phyloP scores from a whole-genome alignment of 1,139 yeast species.

The Petasospora rhodanensis region DNA sequence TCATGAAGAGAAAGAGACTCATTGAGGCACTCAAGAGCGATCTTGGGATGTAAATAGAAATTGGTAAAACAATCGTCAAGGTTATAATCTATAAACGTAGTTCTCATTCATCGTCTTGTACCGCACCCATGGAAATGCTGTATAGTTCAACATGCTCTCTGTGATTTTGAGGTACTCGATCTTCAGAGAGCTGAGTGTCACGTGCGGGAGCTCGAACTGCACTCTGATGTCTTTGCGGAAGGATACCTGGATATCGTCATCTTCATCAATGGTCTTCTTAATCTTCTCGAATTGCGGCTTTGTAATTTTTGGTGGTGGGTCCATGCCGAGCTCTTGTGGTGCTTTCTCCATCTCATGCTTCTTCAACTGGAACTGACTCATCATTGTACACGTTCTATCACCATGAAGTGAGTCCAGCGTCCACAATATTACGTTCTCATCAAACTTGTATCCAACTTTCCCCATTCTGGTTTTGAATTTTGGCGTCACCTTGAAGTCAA shows the following conservation, averaged over 20 bases:
- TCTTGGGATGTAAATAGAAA: conserved; percentile 15
- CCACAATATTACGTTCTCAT: conserved; percentile 60
- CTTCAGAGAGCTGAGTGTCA: conserved; percentile 66
- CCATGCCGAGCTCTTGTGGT: conserved; percentile 43
- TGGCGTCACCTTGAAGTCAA: conserved; percentile 46
- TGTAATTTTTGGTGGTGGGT: conserved; percentile 35
- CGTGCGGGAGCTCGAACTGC: conserved; percentile 63
- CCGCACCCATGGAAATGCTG: conserved; percentile 80
- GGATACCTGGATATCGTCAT: conserved; percentile 36
- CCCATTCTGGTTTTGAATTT: conserved; percentile 67
- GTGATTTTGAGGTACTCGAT: conserved; percentile 67
- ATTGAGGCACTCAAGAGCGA: conserved; percentile 36
- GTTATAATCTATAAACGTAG: conserved; percentile 27
- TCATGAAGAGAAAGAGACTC: conserved; percentile 25
- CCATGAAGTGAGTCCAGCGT: conserved; percentile 54
- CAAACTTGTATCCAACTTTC: conserved; percentile 60
- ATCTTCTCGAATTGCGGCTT: conserved; percentile 34
- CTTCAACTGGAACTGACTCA: conserved; percentile 61
- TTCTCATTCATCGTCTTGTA: conserved; percentile 56
- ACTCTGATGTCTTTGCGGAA: conserved; percentile 37
- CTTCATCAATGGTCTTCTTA: conserved; percentile 31
- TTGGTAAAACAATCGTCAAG: background rate
- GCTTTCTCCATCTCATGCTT: conserved; percentile 44
- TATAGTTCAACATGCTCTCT: conserved; percentile 65
- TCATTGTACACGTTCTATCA: conserved; percentile 46